Evolutionary conservation across 2,329 filamentous ascomycete species (phyloP), one percentile per base, ranked within the genome.

Genomic region (Phyllosticta citribraziliensis): DNA sequence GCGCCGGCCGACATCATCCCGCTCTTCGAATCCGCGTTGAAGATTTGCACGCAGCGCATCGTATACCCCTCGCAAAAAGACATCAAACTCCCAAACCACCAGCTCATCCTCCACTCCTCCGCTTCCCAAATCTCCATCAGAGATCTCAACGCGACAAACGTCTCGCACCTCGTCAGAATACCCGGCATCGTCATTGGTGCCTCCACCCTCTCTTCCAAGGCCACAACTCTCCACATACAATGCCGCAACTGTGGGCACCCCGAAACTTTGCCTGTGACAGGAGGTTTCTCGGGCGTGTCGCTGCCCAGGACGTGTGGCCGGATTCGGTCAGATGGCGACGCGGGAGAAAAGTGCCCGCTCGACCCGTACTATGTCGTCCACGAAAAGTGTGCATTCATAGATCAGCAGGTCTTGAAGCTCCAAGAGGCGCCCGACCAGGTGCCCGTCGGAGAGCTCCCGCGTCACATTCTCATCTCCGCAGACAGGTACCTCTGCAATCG

Each of bases 381-480:
- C 72, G 94, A 99, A 74, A 91, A 88, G 73, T 96, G 89, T 47
- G 85, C 86, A 65, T 99, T 99, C 72, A 92, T 97, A 69, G 94
- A 99, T 70, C 94, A 99, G 75, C 94, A 99, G 74, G 90, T 99
- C 63, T 88, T 99, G 72, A 99, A 99, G 75, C 84, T 99, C 19
- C 94, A 99, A 72, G 94, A 99, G 75, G 94, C 93, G 0, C 94
- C 94, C 1, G 94, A 99, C 70, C 91, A 97, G 74, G 94, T 99
- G 0, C 94, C 94, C 0, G 94, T 99, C 1, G 94, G 94, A 77
- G 94, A 99, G 75, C 79, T 99, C 56, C 94, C 94, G 2, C 84
- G 94, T 52, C 94, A 99, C 69, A 95, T 99, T 54, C 83, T 97
- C 64, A 89, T 99, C 64, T 96, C 92, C 0, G 94, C 94, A n/a